A percentile compares a stretch with the other conserved stretches of the same genome.
phyloP scores from a whole-genome alignment of 1,139 yeast species.

The Hemisphaericaspora subhashii region DNA sequence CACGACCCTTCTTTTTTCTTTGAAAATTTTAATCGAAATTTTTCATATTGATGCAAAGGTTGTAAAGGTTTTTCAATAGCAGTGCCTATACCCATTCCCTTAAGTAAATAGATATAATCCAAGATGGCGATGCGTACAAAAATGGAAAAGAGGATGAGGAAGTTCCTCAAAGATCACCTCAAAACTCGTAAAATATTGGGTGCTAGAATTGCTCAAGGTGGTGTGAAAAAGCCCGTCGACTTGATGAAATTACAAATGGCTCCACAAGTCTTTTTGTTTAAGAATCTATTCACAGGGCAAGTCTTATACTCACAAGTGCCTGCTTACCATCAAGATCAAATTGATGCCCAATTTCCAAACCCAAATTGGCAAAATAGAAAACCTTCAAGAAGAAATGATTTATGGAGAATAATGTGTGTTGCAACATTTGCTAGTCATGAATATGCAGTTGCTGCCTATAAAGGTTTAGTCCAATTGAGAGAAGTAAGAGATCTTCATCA shows the following conservation, averaged over 20 bases:
- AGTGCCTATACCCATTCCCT: neutral
- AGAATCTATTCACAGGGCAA: constrained; percentile 87
- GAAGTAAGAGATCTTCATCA: constrained; percentile 64
- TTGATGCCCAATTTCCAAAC: constrained; percentile 66
- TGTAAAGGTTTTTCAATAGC: too few species aligned
- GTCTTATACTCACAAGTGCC: constrained; percentile 87
- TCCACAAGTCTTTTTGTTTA: constrained; percentile 80
- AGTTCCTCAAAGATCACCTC: constrained; percentile 49
- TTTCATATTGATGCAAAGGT: too few species aligned
- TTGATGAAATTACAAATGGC: constrained; percentile 47
- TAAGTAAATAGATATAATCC: constrained; percentile 6
- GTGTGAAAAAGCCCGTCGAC: constrained; percentile 33
- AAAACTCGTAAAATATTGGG: constrained; percentile 46
- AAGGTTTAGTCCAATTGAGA: constrained; percentile 72
- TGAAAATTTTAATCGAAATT: neutral
- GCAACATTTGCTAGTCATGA: constrained; percentile 67
- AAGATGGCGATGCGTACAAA: constrained; percentile 47
- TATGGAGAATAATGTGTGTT: constrained; percentile 91
- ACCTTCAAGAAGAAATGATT: constrained; percentile 78
- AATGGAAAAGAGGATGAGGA: constrained; percentile 52
- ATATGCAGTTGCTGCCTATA: constrained; percentile 70
- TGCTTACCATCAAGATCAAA: constrained; percentile 66
- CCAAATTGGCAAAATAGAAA: constrained; percentile 89
- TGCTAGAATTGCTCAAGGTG: constrained; percentile 45
- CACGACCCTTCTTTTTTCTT: neutral